Evolutionary conservation across 768 basidiomycete species (phyloP), one percentile per base, ranked within the genome.

Genomic region (Suillus fuscotomentosus): DNA sequence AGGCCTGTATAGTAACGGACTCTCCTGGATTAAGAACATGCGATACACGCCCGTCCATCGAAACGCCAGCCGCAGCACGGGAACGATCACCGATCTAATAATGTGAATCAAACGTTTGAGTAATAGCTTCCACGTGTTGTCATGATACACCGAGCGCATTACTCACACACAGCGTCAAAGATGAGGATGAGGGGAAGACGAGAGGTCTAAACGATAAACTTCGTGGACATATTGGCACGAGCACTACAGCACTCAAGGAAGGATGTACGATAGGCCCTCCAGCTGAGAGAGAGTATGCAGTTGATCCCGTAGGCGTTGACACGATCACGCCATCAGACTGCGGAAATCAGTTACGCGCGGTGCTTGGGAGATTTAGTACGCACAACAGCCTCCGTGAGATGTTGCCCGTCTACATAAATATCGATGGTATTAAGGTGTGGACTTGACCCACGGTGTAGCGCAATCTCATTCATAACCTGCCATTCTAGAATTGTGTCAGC

Each of bases 401-500:
- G 95, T 72, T 97, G 94, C 0, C 91, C 94, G 70, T 98, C 94
- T 14, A 97, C 95, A 75, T 84, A 97, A 15, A 95, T 92, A 73
- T 97, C 95, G 62, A 97, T 94, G 5, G 94, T 93, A 69, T 94
- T 95, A 43, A 98, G 81, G 70, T 97, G 95, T 1, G 95, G 91
- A 68, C 92, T 92, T 24, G 92, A 87, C 14, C 96, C 96, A 34
- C 96, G 88, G 76, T 98, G 96, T 42, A 98, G 80, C 3, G 94
- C 89, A 64, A 98, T 88, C 76, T 98, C 96, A 72, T 98, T 98
- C 94, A 98, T 96, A 43, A 97, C 96, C 75, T 97, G 95, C 90
- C 92, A 95, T 67, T 90, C 95, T 91, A 54, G 43, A 61, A 27
- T 67, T n/a, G 31, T 42, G 42, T 63, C 20, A 63, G 71, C 22